Evolutionary conservation across 164 flowering plant species (phyloP), one percentile per base, ranked within the genome.

Genomic region (Stephania cephalantha): DNA sequence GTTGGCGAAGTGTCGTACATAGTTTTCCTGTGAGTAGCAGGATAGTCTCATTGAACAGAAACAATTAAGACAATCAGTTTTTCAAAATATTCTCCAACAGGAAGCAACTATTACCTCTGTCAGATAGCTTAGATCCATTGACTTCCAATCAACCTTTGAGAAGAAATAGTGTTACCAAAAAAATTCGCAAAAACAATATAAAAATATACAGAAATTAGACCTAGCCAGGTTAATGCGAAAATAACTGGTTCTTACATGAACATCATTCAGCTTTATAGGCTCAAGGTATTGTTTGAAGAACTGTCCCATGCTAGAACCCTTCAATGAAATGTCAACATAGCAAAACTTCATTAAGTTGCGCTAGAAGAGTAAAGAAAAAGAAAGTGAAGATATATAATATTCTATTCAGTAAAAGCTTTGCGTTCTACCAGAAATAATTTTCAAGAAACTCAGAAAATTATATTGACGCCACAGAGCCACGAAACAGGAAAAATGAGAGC

Each of bases 261-360:
- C 88, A 80, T 96, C 97, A 77, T 94, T 96, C 70, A 96, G 85
- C 83, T 85, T 94, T 73, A 96, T 96, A 46, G 99, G 97, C 81
- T 88, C 90, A 74, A 96, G 94, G 85, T 94, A 94, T 68, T 91
- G 91, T 70, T 83, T 84, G 82, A 90, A 96, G 86, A 92, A 96
- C 82, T 94, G 99, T 31, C 99, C 99, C 88, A 96, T 72, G 79
- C 98, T 96, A 65, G 98, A 96, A 69, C 99, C 98, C 98, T 96
- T 63, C 52, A 72, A 35, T 69, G 50, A 69, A 69, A 42, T 69
- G 9, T 20, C 35, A 69, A 69, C 48, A 69, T 35, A 18, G n/a
- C 7, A 3, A 1, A 6, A 58, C 7, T 58, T 58, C 65, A 58
- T 58, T 58, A 58, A 58, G 17, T 20, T 6, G n/a, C 17, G 22